Percentiles rank a stretch among this genome's conserved stretches.
These are phyloP conservation scores for Hypoxylon sp. DNA, from an alignment of 2,329 filamentous ascomycete genomes.

Conservation along the genomic window DNA sequence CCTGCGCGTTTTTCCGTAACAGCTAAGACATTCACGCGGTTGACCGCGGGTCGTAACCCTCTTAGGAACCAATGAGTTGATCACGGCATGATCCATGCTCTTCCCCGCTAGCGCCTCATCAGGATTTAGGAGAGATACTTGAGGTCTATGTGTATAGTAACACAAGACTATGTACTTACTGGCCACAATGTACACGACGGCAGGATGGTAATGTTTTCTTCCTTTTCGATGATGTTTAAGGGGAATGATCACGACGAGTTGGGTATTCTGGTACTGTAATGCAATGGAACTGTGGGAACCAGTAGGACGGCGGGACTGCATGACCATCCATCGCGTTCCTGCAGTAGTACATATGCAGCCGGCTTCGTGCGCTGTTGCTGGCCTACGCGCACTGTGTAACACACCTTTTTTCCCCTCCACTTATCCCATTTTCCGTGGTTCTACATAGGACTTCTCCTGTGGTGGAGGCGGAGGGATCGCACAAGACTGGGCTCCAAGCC, in stretches of 20 bases:
- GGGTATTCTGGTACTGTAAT: slow-evolving; percentile 1
- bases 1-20: slow-evolving; percentile 44
- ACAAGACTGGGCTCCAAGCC: slow-evolving; percentile 1
- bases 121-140: slow-evolving; percentile 28
- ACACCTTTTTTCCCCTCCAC: slow-evolving; percentile 3
- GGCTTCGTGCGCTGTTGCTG: slow-evolving; percentile 38
- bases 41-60: slow-evolving; percentile 33
- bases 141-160: slow-evolving; percentile 1
- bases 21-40: slow-evolving; percentile 42
- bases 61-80: slow-evolving; percentile 33
- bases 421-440: slow-evolving; percentile 9
- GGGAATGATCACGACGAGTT: not conserved
- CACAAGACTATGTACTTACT: not conserved
- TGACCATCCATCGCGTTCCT: slow-evolving; percentile 46
- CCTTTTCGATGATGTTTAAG: slow-evolving; percentile 10
- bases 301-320: slow-evolving; percentile 44
- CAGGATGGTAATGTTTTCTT: slow-evolving; percentile 12
- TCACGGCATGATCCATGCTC: slow-evolving; percentile 39
- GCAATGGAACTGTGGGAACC: slow-evolving; percentile 32
- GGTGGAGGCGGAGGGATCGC: slow-evolving; percentile 21
- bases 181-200: no score
- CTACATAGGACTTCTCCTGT: slow-evolving; percentile 8
- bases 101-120: slow-evolving; percentile 37
- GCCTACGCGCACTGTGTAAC: slow-evolving; percentile 35
- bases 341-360: slow-evolving; percentile 42